These are phyloP conservation scores for Yarrowia sp. DNA, from an alignment of 805 yeast species.

Conservation along the genomic window DNA sequence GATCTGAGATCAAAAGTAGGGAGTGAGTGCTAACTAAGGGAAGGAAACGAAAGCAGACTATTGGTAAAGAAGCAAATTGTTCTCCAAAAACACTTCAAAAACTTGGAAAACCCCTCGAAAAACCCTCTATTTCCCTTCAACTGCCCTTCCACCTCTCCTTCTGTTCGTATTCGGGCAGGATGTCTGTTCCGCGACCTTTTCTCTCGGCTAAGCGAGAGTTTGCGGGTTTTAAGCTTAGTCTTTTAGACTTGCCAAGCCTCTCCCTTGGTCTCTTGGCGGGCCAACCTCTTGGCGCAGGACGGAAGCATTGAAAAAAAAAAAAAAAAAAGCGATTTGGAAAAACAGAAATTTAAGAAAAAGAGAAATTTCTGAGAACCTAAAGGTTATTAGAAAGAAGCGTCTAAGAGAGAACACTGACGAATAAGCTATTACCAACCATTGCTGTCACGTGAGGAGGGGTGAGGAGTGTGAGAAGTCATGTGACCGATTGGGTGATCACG, in stretches of 20 bases:
- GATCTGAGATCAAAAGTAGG: no score
- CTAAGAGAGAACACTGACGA: no score
- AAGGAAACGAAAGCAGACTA: no score
- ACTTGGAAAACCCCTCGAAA: neutral
- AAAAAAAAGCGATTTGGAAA: neutral
- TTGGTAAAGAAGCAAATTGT: no score
- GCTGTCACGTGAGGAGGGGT: neutral
- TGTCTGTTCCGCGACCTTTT: neutral
- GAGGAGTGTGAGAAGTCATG: neutral
- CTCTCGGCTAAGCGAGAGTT: slow-evolving; percentile 33
- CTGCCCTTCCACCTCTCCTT: neutral
- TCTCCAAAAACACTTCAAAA: no score
- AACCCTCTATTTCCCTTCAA: neutral
- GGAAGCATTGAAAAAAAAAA: neutral
- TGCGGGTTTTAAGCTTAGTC: neutral
- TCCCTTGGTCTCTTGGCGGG: slow-evolving; percentile 24
- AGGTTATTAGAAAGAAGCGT: neutral
- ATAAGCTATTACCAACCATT: neutral
- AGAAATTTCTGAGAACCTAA: neutral
- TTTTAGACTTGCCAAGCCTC: slow-evolving; percentile 10
- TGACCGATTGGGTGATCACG: no score
- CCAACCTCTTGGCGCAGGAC: neutral
- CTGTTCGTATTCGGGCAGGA: slow-evolving; percentile 8
- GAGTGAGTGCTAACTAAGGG: no score
- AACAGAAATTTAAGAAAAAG: no score